Evolutionary conservation across 768 basidiomycete species (phyloP).

Genomic region (Lactarius sp.): DNA sequence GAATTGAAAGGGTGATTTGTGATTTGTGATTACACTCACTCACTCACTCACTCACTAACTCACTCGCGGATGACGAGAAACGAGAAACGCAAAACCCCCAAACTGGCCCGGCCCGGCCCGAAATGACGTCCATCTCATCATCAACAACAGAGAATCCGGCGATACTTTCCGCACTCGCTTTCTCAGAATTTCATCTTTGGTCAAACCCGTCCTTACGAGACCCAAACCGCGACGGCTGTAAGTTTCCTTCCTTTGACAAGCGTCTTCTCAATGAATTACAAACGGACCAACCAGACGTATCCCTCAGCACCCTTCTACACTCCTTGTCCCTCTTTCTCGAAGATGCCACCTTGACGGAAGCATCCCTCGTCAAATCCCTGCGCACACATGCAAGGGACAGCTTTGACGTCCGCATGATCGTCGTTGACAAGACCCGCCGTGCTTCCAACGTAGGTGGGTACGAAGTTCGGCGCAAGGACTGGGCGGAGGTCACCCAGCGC

Average conservation of each 20-base stretch:
- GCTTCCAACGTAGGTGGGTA: slow-evolving; percentile 45
- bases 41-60: too few species aligned
- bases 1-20: too few species aligned
- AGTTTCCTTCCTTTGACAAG: slow-evolving; percentile 27
- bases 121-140: too few species aligned
- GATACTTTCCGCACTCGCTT: slow-evolving; percentile 48
- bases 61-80: too few species aligned
- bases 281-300: slow-evolving; percentile 19
- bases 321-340: slow-evolving; percentile 34
- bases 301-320: slow-evolving; percentile 45
- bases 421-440: slow-evolving; percentile 36
- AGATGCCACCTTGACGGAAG: slow-evolving; percentile 36
- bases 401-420: slow-evolving; percentile 60
- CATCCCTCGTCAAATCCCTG: slow-evolving; percentile 51
- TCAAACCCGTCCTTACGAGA: slow-evolving; percentile 51
- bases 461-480: slow-evolving; percentile 56
- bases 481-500: slow-evolving; percentile 31
- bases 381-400: slow-evolving; percentile 42
- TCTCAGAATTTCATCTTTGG: slow-evolving; percentile 75
- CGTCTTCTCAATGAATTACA: slow-evolving; percentile 20
- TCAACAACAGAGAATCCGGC: slow-evolving; percentile 38
- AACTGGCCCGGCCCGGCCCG: too few species aligned
- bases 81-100: too few species aligned
- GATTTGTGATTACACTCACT: too few species aligned
- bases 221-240: slow-evolving; percentile 46